Evolutionary conservation across 768 basidiomycete species (phyloP).

Genomic region (Boletus pseudo-olivaceus): DNA sequence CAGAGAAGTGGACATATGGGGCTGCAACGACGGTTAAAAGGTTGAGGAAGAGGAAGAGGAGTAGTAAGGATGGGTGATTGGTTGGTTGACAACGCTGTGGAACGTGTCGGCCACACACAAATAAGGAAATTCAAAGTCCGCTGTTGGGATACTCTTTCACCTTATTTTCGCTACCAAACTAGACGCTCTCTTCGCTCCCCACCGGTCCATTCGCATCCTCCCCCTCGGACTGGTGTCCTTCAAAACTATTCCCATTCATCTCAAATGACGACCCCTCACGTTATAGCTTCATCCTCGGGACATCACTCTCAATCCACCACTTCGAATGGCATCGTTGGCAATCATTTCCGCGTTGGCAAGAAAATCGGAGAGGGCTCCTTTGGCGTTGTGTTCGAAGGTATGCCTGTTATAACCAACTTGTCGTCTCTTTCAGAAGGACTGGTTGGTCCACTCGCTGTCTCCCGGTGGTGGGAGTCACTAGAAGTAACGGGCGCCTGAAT

Average conservation of each 20-base stretch:
- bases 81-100: not conserved
- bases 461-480: constrained; percentile 2
- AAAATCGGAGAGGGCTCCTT: constrained; percentile 99
- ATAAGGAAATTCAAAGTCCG: constrained; percentile 33
- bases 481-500: constrained; percentile 12
- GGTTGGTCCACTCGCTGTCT: not conserved
- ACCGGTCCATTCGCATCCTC: constrained; percentile 20
- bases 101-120: constrained; percentile 30
- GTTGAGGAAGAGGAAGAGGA: not conserved
- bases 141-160: constrained; percentile 20
- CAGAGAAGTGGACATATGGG: not conserved
- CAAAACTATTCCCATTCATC: constrained; percentile 1
- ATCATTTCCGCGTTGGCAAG: constrained; percentile 87
- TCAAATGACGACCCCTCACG: constrained; percentile 77
- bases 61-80: not conserved
- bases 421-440: not conserved
- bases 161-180: constrained; percentile 27
- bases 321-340: constrained; percentile 72
- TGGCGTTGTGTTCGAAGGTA: constrained; percentile 96
- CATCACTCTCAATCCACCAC: constrained; percentile 63
- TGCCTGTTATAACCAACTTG: constrained; percentile 18
- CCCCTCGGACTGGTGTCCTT: constrained; percentile 29
- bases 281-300: constrained; percentile 73
- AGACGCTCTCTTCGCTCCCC: constrained; percentile 21
- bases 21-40: not conserved